Base-by-base conservation (phyloP, 306 rosid species). In the Macrotyloma uniflorum region DNA sequence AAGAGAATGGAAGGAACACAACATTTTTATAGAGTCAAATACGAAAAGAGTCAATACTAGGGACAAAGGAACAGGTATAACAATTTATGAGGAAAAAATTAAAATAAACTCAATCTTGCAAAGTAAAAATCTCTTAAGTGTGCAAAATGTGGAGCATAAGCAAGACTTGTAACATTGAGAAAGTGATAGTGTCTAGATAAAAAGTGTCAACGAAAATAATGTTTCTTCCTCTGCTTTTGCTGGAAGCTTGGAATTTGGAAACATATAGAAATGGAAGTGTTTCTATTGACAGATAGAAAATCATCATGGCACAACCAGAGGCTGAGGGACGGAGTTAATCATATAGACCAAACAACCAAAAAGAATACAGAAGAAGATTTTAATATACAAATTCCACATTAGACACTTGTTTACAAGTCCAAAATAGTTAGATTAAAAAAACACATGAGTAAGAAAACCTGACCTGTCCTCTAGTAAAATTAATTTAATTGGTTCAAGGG, bases 211-310 rank as follows among this genome's bases (percentile, higher is more conserved):
- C 13, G 24, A 50, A 62, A 70, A 43, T 63, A 40, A 49, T 47
- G 43, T 45, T 70, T 50, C 47, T 51, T 64, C 78, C 46, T 19
- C 23, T 70, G 75, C 40, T 65, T 69, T 51, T 54, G 54, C 73
- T 63, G 45, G 72, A 79, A 74, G 55, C n/a, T 54, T 30, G 22
- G 32, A 74, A 42, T 18, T 64, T 49, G 33, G 57, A 71, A 79
- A 65, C 49, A 83, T 42, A 59, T 13, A 14, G 5, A 61, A 33
- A 63, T 43, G 14, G 8, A 62, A 70, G 35, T 30, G 58, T 46
- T 75, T 32, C 51, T 42, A 68, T 79, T 45, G 43, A 9, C 12
- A 36, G 67, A 58, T 14, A 69, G 35, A 72, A 70, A 62, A 70
- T 9, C n/a, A 26, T 33, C 49, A 54, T 14, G 22, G 33, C 46